Evolutionary conservation across 2,329 filamentous ascomycete genomes (phyloP).

Genomic region (Verticillium zaregamsianum): DNA sequence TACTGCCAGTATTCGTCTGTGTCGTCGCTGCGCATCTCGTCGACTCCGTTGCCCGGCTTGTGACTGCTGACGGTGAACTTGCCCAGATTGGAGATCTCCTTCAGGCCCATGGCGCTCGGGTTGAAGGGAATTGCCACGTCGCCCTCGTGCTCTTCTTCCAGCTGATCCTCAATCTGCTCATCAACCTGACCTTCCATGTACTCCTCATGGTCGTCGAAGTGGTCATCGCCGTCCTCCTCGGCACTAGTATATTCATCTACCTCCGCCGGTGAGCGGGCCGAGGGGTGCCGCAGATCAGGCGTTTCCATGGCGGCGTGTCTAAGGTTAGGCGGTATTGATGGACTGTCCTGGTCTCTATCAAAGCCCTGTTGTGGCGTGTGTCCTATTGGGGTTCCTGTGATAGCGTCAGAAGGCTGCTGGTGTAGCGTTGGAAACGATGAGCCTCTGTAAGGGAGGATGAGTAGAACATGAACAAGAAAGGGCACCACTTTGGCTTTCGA

Average conservation of each 20-base stretch:
- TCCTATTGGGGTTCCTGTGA: not conserved
- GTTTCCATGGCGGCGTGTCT: not conserved
- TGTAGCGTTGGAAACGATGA: not conserved
- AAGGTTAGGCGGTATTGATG: not conserved
- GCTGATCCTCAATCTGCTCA: constrained; percentile 18
- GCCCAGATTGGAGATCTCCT: constrained; percentile 80
- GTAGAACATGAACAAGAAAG: not conserved
- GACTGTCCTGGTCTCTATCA: not conserved
- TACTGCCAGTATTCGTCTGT: constrained; percentile 76
- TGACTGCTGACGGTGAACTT: constrained; percentile 79
- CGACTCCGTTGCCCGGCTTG: constrained; percentile 76
- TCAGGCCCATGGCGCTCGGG: constrained; percentile 55
- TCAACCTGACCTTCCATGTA: constrained; percentile 13
- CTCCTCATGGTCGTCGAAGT: constrained; percentile 16
- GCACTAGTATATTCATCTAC: constrained; percentile 23
- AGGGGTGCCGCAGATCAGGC: not conserved
- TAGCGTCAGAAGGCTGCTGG: not conserved
- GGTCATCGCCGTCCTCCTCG: constrained; percentile 22
- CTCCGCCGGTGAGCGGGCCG: constrained; percentile 1
- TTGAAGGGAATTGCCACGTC: constrained; percentile 41
- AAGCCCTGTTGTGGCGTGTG: not conserved
- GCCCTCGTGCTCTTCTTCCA: constrained; percentile 30
- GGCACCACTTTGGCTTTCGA: not conserved
- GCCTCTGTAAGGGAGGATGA: not conserved
- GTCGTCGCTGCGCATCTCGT: constrained; percentile 70